Base-by-base conservation (phyloP, 257 asterid species). In the Solanum rostratum region DNA sequence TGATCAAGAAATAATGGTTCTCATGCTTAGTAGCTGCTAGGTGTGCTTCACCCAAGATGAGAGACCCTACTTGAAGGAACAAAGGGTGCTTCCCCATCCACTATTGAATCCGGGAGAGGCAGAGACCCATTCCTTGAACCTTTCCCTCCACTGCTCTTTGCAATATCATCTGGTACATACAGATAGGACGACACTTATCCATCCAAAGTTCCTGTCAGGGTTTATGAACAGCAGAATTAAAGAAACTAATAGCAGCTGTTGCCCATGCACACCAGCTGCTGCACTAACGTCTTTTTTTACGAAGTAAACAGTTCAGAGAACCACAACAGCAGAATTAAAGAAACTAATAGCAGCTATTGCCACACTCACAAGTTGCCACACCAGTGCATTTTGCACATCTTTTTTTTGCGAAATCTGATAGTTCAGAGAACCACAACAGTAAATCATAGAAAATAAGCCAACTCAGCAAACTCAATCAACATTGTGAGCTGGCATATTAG, bases 161-260 rank as follows among this genome's bases (percentile, higher is more conserved):
- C 80, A 73, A 43, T 81, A 57, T 85, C 86, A 57, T 92, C 93
- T 18, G 94, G 88, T 41, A 33, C 87, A 83, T 82, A 91, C 41
- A 93, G 81, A 89, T 93, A 96, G 4, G 96, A 93, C 27, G 93
- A 90, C 90, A 91, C 93, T 91, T 93, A 83, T 92, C 96, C 87
- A 93, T 85, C 90, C 90, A 90, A 85, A 90, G 84, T 59, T 93
- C 97, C 97, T 93, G 93, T 29, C 29, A 78, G 45, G 54, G 62
- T n/a, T n/a, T n/a, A n/a, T n/a, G n/a, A n/a, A n/a, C n/a, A n/a
- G n/a, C n/a, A n/a, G n/a, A 85, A 80, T 41, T 65, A 85, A 60
- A 29, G 89, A 74, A 59, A 30, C 43, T 84, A 79, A 84, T 16
- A 79, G 81, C n/a, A 57, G 19, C 83, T 57, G 45, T n/a, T 63